Evolutionary conservation across 2,329 filamentous ascomycete genomes (phyloP).

Genomic region (Paramyrothecium sp.): DNA sequence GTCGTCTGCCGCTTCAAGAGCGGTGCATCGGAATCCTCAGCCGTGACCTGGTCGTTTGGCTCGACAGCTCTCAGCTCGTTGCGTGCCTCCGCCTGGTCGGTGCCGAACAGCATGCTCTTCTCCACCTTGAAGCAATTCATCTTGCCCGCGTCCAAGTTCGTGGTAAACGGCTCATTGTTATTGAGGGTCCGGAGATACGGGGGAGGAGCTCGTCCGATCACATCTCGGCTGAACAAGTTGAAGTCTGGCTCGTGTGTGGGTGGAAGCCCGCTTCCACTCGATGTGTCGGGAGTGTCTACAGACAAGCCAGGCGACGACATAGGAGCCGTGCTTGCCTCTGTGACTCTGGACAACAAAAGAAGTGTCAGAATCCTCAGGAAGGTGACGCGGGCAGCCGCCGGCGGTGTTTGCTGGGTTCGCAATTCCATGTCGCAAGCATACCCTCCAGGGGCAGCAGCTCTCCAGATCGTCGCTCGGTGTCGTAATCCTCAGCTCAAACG

Average conservation of each 20-base stretch:
- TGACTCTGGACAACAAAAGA: background rate
- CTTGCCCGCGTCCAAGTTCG: slow-evolving; percentile 62
- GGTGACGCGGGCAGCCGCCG: slow-evolving; percentile 64
- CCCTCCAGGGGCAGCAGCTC: slow-evolving; percentile 36
- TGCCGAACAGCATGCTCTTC: slow-evolving; percentile 23
- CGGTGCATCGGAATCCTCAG: slow-evolving; percentile 9
- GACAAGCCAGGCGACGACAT: background rate
- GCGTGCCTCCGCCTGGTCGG: slow-evolving; percentile 10
- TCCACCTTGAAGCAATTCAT: slow-evolving; percentile 45
- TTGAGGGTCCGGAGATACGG: slow-evolving; percentile 43
- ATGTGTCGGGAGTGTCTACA: background rate
- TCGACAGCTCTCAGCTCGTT: slow-evolving; percentile 9
- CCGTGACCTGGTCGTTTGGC: slow-evolving; percentile 10
- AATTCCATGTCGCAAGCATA: slow-evolving; percentile 53
- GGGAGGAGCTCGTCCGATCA: slow-evolving; percentile 59
- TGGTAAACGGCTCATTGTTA: slow-evolving; percentile 63
- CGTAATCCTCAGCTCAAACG: no score
- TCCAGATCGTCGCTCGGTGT: no score
- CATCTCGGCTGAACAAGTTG: slow-evolving; percentile 56
- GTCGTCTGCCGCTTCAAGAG: slow-evolving; percentile 26
- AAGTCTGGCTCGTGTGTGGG: slow-evolving; percentile 60
- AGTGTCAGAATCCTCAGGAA: slow-evolving; percentile 54
- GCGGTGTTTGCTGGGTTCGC: slow-evolving; percentile 69
- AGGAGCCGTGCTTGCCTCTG: background rate
- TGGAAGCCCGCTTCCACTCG: slow-evolving; percentile 8